Evolutionary conservation across 495 filamentous ascomycete species (phyloP), one percentile per base, ranked within the genome.

Genomic region (Poronia punctata): DNA sequence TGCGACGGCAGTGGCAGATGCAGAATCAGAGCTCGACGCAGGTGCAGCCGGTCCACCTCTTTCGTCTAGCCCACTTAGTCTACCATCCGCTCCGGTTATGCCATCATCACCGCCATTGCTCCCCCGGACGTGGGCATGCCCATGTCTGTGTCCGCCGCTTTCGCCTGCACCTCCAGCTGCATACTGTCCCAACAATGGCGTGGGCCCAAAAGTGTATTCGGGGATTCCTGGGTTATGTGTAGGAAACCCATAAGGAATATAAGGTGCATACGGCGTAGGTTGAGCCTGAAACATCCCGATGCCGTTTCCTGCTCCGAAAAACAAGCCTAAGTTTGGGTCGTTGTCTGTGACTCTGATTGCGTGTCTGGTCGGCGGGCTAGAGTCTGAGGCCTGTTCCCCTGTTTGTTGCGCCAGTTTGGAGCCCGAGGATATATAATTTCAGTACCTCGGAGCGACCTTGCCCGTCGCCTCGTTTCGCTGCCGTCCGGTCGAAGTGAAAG

Each of bases 241-340:
- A 24, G 56, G 50, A 45, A 62, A 62, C 50, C 62, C 62, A 53
- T 59, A 56, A 32, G 60, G 43, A 47, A 54, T 52, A 33, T 44
- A 20, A 3, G 37, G 32, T 29, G 26, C 42, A 24, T 38, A 31
- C 3, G 35, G 42, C 14, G 16, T 38, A 38, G 25, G 55, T 45
- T 73, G 66, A 54, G 72, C 64, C 53, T 73, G 71, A 61, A 70
- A 76, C 72, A 76, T 76, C 60, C 61, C 65, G 59, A 38, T 46
- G 46, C 52, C 52, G 48, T 41, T 42, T 48, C 43, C 45, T 46
- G 45, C 43, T 14, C 27, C 31, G 14, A 18, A 14, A 14, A 19
- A 12, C 30, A 33, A 42, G 46, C 49, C 52, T 53, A 39, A 35
- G 44, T 31, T 44, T 49, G 52, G 43, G 33, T 6, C 28, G n/a